Base-by-base conservation (phyloP, 768 basidiomycete genomes). In the Tylopilus felleus region DNA sequence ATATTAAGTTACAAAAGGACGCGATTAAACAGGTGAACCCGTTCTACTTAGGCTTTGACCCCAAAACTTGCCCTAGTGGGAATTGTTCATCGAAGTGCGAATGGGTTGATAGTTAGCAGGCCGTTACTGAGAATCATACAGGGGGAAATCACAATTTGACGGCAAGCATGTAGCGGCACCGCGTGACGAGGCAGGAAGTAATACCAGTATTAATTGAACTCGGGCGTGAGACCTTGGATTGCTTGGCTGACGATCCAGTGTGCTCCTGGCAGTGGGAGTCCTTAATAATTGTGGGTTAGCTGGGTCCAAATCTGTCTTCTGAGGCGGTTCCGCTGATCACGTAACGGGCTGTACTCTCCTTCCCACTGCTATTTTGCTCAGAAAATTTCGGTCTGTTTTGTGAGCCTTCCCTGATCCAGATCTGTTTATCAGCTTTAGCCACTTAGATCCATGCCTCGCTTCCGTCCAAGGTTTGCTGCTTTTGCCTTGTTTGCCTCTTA, bases 311-410 rank as follows among this genome's bases (percentile, higher is more conserved):
- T 57, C 29, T 40, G 59, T 60, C 49, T 46, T 46, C 44, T 58
- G 48, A 46, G 60, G 63, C 56, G 56, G 58, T 67, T 54, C 68
- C 60, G 59, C 51, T 55, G 58, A 57, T 70, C 59, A 70, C 68
- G 68, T 70, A 71, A 70, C 61, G 42, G 53, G 56, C 53, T 60
- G 56, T 55, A 51, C 51, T 45, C 52, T 57, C 52, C 54, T 54
- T 63, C 53, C 51, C 57, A 59, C 61, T 41, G 56, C 57, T 56
- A 47, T 64, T 60, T 58, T 14, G 28, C 49, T 47, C 53, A 47
- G 52, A 28, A 58, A 57, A 36, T 49, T 62, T 69, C 29, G 49
- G 38, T 47, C 64, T 54, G 36, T 51, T 22, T 52, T 55, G 39
- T 52, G 42, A 39, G 49, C 51, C 55, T 57, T 63, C 64, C 56